Evolutionary conservation across 768 basidiomycete species (phyloP).

Genomic region (Exsudoporus frostii): DNA sequence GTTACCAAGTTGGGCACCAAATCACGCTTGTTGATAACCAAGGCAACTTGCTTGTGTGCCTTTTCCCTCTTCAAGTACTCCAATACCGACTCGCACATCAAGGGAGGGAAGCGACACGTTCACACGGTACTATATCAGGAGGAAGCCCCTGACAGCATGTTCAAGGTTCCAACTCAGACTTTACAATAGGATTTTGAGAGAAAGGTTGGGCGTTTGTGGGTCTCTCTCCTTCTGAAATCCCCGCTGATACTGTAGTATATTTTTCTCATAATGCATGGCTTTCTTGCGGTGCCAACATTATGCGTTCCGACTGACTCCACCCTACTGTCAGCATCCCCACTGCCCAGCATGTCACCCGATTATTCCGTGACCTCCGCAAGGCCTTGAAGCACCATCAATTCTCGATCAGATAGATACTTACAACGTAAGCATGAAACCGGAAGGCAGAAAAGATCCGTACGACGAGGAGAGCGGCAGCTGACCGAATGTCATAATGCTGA

Average conservation of each 20-base stretch:
- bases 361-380: not conserved
- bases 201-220: not conserved
- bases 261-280: not conserved
- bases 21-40: constrained; percentile 98
- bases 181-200: not conserved
- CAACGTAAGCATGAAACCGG: not conserved
- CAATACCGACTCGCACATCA: constrained; percentile 84
- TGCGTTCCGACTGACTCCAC: not conserved
- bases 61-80: constrained; percentile 96
- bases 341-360: too few species aligned
- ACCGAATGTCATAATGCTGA: not conserved
- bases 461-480: not conserved
- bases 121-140: constrained; percentile 7
- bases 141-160: not conserved
- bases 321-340: not conserved
- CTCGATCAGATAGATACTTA: not conserved
- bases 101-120: not conserved
- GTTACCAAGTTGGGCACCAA: constrained; percentile 94
- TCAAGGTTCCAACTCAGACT: not conserved
- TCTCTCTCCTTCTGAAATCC: not conserved
- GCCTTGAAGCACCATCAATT: too few species aligned
- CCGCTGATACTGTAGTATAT: too few species aligned
- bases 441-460: not conserved
- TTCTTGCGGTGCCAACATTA: not conserved
- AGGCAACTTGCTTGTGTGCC: constrained; percentile 93